Percentiles rank a stretch among this genome's conserved stretches.
phyloP scores from a whole-genome alignment of 1,284 basidiomycete genomes.

The Somion occarium region DNA sequence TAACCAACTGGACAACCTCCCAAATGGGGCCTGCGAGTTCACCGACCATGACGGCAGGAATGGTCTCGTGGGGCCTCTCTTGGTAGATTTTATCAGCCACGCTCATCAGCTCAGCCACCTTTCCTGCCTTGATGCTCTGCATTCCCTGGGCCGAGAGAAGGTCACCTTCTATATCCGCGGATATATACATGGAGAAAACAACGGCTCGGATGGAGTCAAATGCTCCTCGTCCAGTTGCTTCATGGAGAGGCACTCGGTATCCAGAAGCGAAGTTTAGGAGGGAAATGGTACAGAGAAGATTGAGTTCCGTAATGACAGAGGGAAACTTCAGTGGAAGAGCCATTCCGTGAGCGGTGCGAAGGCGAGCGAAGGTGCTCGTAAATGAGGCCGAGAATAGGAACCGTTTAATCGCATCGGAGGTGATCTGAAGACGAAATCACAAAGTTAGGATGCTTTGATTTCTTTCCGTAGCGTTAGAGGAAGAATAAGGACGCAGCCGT shows the following conservation, averaged over 20 bases:
- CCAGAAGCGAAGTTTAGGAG: constrained; percentile 80
- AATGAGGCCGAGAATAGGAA: constrained; percentile 64
- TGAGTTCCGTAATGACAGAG: constrained; percentile 64
- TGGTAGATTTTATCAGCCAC: constrained; percentile 51
- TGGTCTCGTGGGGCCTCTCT: constrained; percentile 65
- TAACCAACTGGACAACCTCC: constrained; percentile 68
- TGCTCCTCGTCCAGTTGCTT: constrained; percentile 66
- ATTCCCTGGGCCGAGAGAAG: constrained; percentile 68
- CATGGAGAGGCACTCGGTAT: constrained; percentile 68
- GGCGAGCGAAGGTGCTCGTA: constrained; percentile 53
- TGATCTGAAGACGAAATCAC: constrained; percentile 42
- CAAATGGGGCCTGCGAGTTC: constrained; percentile 70
- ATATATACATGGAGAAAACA: constrained; percentile 66
- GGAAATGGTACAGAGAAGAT: constrained; percentile 66
- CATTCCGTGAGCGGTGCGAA: constrained; percentile 61
- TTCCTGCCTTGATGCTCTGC: constrained; percentile 41
- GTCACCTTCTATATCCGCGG: constrained; percentile 47
- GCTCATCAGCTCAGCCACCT: constrained; percentile 70
- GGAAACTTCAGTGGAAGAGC: constrained; percentile 75
- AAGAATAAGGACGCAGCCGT: no score
- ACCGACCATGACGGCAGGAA: constrained; percentile 72
- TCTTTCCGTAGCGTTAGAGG: no score
- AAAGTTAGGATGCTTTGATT: no score
- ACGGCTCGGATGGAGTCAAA: constrained; percentile 77
- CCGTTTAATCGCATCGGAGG: constrained; percentile 48